Conservation (phyloP, 1,139 yeast species). For the Candida sanyaensis region DNA sequence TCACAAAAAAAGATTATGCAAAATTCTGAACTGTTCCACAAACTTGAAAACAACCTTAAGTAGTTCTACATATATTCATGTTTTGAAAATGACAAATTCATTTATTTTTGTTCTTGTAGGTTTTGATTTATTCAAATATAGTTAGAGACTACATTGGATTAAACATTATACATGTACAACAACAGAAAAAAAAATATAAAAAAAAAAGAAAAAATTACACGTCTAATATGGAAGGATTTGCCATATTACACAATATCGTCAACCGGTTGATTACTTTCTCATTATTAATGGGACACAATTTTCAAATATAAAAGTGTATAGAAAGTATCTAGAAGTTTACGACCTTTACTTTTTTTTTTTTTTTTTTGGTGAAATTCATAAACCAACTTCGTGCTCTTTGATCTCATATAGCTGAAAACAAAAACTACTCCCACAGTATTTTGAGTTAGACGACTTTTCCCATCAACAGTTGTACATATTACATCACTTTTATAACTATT, state of each 20-base stretch:
- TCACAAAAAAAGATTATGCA: not conserved
- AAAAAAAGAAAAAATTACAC: not conserved
- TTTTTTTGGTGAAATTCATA: too few relatives aligned
- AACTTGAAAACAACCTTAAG: not conserved
- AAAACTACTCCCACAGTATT: too few relatives aligned
- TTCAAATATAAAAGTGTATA: constrained; percentile 1
- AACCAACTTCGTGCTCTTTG: too few relatives aligned
- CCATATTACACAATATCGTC: constrained; percentile 3
- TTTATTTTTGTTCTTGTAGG: not conserved
- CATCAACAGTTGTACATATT: too few relatives aligned
- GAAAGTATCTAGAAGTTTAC: not conserved
- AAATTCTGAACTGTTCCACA: not conserved
- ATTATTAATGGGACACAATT: constrained; percentile 1
- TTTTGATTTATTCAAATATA: too few relatives aligned
- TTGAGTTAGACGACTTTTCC: too few relatives aligned
- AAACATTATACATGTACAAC: too few relatives aligned
- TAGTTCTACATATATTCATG: not conserved
- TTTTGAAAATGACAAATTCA: not conserved
- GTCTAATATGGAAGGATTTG: constrained; percentile 1
- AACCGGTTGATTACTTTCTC: not conserved
- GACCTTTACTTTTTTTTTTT: too few relatives aligned
- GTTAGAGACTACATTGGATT: too few relatives aligned
- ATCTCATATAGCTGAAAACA: too few relatives aligned
- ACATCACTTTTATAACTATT: too few relatives aligned
- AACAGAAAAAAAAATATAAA: not conserved